Conservation (phyloP, 106 monocot species). For the Narthecium ossifragum region DNA sequence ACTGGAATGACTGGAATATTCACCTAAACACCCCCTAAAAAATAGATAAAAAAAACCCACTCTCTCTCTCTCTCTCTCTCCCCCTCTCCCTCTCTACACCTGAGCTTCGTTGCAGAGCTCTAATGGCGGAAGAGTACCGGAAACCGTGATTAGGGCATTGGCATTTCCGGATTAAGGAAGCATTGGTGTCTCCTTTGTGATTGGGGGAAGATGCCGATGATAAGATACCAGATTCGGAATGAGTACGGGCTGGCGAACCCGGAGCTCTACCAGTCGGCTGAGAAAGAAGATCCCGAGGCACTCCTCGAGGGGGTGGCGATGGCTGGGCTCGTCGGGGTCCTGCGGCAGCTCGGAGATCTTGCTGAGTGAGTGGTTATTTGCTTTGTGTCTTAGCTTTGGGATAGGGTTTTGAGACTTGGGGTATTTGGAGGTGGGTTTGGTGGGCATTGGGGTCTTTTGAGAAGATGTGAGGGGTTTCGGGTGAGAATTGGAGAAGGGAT, state of each 20-base stretch:
- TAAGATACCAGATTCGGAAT: constrained; percentile 77
- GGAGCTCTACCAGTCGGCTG: constrained; percentile 65
- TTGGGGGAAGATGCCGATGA: constrained; percentile 49
- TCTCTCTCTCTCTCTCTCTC: neutral
- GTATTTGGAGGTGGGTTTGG: neutral
- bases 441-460: neutral
- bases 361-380: constrained; percentile 51
- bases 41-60: neutral
- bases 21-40: too few relatives aligned
- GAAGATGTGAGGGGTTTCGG: neutral
- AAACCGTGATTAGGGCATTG: too few relatives aligned
- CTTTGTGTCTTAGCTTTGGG: neutral
- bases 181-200: neutral
- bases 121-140: constrained; percentile 19
- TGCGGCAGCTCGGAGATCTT: constrained; percentile 98
- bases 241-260: constrained; percentile 92
- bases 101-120: constrained; percentile 17
- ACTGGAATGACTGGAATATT: too few relatives aligned
- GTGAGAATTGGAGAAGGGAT: neutral
- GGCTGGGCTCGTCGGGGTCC: constrained; percentile 93
- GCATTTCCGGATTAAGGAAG: constrained; percentile 12
- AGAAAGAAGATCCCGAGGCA: constrained; percentile 89
- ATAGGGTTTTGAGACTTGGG: constrained; percentile 6
- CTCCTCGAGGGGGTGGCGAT: constrained; percentile 96
- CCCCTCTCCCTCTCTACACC: too few relatives aligned